Evolutionary conservation across 805 yeast species (phyloP).

Genomic region (Teunomyces barrocoloradensis): DNA sequence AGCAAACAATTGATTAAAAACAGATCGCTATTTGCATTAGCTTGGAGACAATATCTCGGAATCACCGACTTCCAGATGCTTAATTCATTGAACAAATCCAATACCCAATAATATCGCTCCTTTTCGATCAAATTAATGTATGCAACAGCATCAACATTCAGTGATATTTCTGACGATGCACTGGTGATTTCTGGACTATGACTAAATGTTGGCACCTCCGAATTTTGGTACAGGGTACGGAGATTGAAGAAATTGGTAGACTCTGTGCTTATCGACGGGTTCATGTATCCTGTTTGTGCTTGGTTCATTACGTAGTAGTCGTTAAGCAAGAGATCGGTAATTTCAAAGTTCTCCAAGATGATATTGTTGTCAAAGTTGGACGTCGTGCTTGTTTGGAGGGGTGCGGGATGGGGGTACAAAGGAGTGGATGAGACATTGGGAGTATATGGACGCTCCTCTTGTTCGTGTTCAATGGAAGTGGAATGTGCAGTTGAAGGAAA

Average conservation of each 20-base stretch:
- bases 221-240: neutral
- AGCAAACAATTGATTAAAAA: constrained; percentile 31
- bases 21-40: constrained; percentile 12
- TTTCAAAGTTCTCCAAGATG: constrained; percentile 23
- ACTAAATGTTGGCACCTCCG: neutral
- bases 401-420: neutral
- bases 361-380: constrained; percentile 10
- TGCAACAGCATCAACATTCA: constrained; percentile 15
- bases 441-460: neutral
- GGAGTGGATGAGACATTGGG: neutral
- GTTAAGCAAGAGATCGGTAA: constrained; percentile 23
- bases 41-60: constrained; percentile 30
- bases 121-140: constrained; percentile 26
- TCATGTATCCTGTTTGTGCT: neutral
- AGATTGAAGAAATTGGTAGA: neutral
- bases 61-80: constrained; percentile 35
- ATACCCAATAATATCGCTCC: constrained; percentile 38
- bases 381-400: neutral
- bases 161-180: constrained; percentile 6
- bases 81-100: constrained; percentile 40
- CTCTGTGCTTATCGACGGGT: constrained; percentile 2
- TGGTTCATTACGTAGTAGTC: constrained; percentile 11
- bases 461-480: neutral
- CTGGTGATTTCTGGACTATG: neutral
- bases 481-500: constrained; percentile 10